Evolutionary conservation across 371 early-diverging fungal genomes (phyloP), one percentile per base, ranked within the genome.

Genomic region (Mucor saturninus): DNA sequence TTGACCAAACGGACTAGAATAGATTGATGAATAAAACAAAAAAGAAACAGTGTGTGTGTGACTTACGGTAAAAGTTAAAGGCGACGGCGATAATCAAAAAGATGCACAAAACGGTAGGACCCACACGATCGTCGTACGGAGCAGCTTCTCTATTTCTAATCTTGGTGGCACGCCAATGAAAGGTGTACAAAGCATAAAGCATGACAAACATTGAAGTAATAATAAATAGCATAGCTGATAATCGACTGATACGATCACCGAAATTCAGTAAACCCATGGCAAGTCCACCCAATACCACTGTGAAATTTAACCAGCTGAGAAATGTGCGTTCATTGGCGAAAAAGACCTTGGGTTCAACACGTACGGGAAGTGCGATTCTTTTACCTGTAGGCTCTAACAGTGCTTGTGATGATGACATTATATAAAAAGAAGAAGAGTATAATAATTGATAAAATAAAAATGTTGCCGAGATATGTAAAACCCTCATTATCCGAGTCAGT

Each of bases 321-420:
- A 96, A 96, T 13, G 96, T 96, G 40, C 96, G 80, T 77, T 96
- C 96, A 75, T 96, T 96, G 59, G 96, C 96, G 79, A 96, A 96
- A 72, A 92, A 95, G 30, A 94, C 94, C 76, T 96, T 96, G 37
- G 96, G 96, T 69, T 96, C 96, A 2, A 95, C 86, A n/a, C 95
- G 83, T 39, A 91, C 88, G 0, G 92, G 91, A 4, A 88, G 71
- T 10, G 85, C 86, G 52, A 92, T 90, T 56, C 81, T 71, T 59
- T 83, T 83, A 35, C 66, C 61, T 35, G 53, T 53, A 32, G 63
- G 67, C 51, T 66, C 62, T 32, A 62, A 68, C 26, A 59, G 38
- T 14, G 51, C 40, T 40, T 52, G 59, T 43, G 40, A 48, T 43
- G 40, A 48, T 26, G 56, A 51, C 63, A 63, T 63, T 13, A 5